Evolutionary conservation across 2,329 filamentous ascomycete species (phyloP), one percentile per base, ranked within the genome.

Genomic region (Xylaria hypoxylon): DNA sequence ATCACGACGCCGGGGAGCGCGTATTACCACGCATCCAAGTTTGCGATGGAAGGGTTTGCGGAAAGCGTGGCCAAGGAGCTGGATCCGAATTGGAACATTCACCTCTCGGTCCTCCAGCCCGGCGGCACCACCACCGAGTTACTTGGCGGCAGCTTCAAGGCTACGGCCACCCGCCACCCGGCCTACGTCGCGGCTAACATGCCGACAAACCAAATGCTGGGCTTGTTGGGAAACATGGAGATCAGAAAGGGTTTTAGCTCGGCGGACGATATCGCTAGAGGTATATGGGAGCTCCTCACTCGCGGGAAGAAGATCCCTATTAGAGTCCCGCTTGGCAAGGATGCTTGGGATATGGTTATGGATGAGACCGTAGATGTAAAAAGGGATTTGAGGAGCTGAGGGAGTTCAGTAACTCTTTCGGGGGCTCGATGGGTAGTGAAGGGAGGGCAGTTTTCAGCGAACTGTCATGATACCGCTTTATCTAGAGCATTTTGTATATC

Each of bases 21-120:
- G 11, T 73, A 60, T 53, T 74, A 72, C 70, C 71, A 72, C 68
- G 72, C 71, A 33, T 68, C 53, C 40, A 73, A 72, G 57, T 73
- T 69, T 65, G 71, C 72, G 19, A 64, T 73, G 28, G 72, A 74
- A 11, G 72, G 71, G 2, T 74, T 71, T 61, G 71, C 70, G 31
- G 65, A 71, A 53, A 67, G 62, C 52, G 57, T 72, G 22, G 57
- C 58, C 3, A 70, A 70, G 60, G 72, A 73, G 62, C 50, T 72
- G 0, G 13, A 53, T n/a, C 67, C 72, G 28, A 40, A n/a, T 13
- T 74, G 72, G 72, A 67, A 67, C 28, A 68, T 83, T 56, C 77
- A 80, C 62, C 76, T 83, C 45, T 78, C 76, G 47, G 76, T 80
- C 24, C 69, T 82, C 15, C 80, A 84, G 71, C 82, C 82, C 0